A percentile compares a stretch with the other conserved stretches of the same genome.
Evolutionary conservation across 2,329 filamentous ascomycete species (phyloP).

Genomic region (Colletotrichum sp.): DNA sequence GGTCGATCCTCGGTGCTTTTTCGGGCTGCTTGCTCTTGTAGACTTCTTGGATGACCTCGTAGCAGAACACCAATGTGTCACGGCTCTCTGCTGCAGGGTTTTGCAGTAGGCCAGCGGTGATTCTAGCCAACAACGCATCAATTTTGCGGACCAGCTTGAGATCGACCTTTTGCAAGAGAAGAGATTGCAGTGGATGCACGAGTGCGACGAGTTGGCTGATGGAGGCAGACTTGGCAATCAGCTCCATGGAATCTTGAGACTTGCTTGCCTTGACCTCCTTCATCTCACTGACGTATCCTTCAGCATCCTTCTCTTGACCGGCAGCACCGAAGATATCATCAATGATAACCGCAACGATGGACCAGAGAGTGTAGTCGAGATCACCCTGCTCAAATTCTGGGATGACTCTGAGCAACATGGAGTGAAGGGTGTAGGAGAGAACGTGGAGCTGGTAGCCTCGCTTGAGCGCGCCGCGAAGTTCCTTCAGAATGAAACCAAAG

Average conservation of each 20-base stretch:
- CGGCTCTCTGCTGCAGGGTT: slow-evolving; percentile 81
- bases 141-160: slow-evolving; percentile 86
- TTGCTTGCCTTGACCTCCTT: slow-evolving; percentile 98
- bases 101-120: slow-evolving; percentile 81
- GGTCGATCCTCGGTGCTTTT: slow-evolving; percentile 61
- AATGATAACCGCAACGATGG: slow-evolving; percentile 87
- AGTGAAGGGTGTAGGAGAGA: slow-evolving; percentile 92
- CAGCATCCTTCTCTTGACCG: slow-evolving; percentile 95
- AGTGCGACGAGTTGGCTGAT: slow-evolving; percentile 76
- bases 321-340: slow-evolving; percentile 95
- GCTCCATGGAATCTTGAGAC: slow-evolving; percentile 96
- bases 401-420: slow-evolving; percentile 78
- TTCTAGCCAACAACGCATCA: slow-evolving; percentile 83
- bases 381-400: slow-evolving; percentile 80
- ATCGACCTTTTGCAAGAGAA: slow-evolving; percentile 85
- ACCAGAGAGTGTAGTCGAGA: slow-evolving; percentile 83
- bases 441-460: slow-evolving; percentile 94
- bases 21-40: slow-evolving; percentile 68
- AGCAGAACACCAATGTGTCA: slow-evolving; percentile 92
- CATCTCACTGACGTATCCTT: slow-evolving; percentile 94
- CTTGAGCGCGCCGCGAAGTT: slow-evolving; percentile 81
- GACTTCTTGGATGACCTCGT: slow-evolving; percentile 88
- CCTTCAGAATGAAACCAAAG: slow-evolving; percentile 92
- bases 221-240: slow-evolving; percentile 84
- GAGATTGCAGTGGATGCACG: slow-evolving; percentile 76